Percentiles rank a stretch among this genome's conserved stretches.
Evolutionary conservation across 2,329 filamentous ascomycete species (phyloP).

Genomic region (Aspergillus awamori): DNA sequence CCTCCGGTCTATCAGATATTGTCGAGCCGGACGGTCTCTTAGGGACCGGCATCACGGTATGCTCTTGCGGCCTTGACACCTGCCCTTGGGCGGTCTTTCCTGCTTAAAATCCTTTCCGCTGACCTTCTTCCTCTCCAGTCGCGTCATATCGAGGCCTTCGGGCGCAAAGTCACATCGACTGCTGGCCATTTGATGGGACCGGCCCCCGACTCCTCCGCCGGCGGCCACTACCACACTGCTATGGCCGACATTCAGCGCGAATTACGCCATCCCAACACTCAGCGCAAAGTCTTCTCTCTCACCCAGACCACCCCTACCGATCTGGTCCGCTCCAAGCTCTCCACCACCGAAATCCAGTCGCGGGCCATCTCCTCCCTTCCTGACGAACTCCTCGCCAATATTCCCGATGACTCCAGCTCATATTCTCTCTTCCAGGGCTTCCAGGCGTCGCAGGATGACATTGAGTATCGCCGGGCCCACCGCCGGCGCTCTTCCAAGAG

Average conservation of each 20-base stretch:
- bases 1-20: constrained; percentile 45
- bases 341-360: constrained; percentile 88
- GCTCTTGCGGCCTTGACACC: constrained; percentile 8
- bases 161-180: constrained; percentile 91
- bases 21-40: constrained; percentile 50
- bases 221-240: constrained; percentile 77
- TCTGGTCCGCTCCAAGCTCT: constrained; percentile 87
- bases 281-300: constrained; percentile 89
- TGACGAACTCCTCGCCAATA: constrained; percentile 85
- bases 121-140: constrained; percentile 56
- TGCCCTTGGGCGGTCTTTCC: not conserved
- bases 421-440: constrained; percentile 98
- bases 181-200: constrained; percentile 85
- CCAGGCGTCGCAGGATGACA: constrained; percentile 72
- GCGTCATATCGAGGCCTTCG: constrained; percentile 86
- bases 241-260: constrained; percentile 89
- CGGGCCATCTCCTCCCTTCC: constrained; percentile 85
- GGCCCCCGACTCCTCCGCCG: constrained; percentile 55
- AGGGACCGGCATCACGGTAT: constrained; percentile 53
- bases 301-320: constrained; percentile 91
- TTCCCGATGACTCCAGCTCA: constrained; percentile 80
- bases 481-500: constrained; percentile 71
- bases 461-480: constrained; percentile 68
- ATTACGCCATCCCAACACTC: constrained; percentile 77
- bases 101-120: not conserved